Percentiles rank a stretch among this genome's conserved stretches.
Evolutionary conservation across 306 rosid species (phyloP).

Genomic region (Prunus davidiana): DNA sequence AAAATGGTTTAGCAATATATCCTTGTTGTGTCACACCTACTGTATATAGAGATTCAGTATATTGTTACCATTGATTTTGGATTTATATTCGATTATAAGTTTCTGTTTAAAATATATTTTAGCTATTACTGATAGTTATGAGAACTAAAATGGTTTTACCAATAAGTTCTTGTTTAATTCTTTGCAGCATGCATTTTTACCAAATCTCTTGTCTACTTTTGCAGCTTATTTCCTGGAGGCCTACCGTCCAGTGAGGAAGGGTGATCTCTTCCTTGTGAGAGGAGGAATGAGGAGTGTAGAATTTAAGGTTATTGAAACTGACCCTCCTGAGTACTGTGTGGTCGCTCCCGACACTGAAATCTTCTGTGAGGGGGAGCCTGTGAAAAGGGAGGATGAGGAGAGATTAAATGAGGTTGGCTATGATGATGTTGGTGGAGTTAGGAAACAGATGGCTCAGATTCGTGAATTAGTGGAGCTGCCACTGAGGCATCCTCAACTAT

Average conservation of each 20-base stretch:
- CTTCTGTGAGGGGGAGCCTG: slow-evolving; percentile 92
- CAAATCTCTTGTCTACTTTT: slow-evolving; percentile 13
- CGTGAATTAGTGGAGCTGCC: slow-evolving; percentile 89
- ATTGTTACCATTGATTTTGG: background rate
- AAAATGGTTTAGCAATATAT: no score
- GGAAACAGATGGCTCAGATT: slow-evolving; percentile 98
- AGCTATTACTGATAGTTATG: background rate
- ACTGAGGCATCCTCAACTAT: slow-evolving; percentile 91
- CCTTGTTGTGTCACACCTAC: background rate
- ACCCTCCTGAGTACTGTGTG: slow-evolving; percentile 89
- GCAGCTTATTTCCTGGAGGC: slow-evolving; percentile 95
- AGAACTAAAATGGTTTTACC: background rate
- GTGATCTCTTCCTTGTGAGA: slow-evolving; percentile 89
- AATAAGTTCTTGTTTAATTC: background rate
- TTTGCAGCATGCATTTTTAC: slow-evolving; percentile 5
- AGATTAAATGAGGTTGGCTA: slow-evolving; percentile 94
- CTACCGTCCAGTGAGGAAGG: slow-evolving; percentile 92
- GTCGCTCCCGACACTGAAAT: slow-evolving; percentile 99
- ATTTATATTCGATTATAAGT: background rate
- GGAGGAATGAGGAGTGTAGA: slow-evolving; percentile 99
- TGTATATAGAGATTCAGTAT: background rate
- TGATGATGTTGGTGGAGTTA: slow-evolving; percentile 96
- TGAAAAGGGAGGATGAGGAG: slow-evolving; percentile 91
- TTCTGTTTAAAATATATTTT: background rate
- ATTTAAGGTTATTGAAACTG: slow-evolving; percentile 95